These are phyloP conservation scores for Musa beccarii DNA, from an alignment of 176 grass and related monocot genomes.

Conservation along the genomic window DNA sequence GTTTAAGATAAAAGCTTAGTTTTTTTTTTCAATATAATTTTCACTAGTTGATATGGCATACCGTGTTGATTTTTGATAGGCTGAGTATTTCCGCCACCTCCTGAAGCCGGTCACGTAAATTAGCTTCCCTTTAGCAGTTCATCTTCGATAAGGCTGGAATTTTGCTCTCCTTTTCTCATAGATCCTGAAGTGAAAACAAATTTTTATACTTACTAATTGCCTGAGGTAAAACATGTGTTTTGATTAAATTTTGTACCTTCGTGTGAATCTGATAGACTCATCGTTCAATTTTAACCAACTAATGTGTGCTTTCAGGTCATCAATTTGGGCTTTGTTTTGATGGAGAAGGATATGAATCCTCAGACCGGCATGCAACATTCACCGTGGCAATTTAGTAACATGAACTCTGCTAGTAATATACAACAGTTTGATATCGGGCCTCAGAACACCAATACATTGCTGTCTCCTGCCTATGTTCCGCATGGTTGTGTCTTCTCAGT, in stretches of 20 bases:
- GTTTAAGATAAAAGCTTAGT: not conserved
- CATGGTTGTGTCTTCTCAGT: constrained; percentile 23
- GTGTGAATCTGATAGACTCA: not conserved
- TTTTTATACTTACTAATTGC: not conserved
- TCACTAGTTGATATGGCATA: constrained; percentile 9
- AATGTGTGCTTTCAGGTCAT: constrained; percentile 36
- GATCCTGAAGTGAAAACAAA: constrained; percentile 14
- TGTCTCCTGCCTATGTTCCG: constrained; percentile 31
- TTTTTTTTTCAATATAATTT: not conserved
- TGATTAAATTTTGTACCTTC: not conserved
- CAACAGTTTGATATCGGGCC: constrained; percentile 25
- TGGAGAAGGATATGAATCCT: constrained; percentile 59
- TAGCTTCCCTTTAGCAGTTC: constrained; percentile 18
- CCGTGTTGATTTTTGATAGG: constrained; percentile 39
- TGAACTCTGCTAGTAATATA: constrained; percentile 25
- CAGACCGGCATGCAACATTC: constrained; percentile 31
- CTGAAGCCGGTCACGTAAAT: constrained; percentile 94
- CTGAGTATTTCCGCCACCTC: constrained; percentile 93
- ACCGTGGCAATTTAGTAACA: constrained; percentile 39
- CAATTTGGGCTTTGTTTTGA: constrained; percentile 30
- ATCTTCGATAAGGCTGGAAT: constrained; percentile 19
- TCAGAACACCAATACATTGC: constrained; percentile 29
- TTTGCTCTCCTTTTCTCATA: constrained; percentile 18
- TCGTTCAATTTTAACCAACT: not conserved
- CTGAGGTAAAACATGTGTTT: constrained; percentile 11